Evolutionary conservation across 495 filamentous ascomycete genomes (phyloP).

Genomic region (Clohesyomyces aquaticus): DNA sequence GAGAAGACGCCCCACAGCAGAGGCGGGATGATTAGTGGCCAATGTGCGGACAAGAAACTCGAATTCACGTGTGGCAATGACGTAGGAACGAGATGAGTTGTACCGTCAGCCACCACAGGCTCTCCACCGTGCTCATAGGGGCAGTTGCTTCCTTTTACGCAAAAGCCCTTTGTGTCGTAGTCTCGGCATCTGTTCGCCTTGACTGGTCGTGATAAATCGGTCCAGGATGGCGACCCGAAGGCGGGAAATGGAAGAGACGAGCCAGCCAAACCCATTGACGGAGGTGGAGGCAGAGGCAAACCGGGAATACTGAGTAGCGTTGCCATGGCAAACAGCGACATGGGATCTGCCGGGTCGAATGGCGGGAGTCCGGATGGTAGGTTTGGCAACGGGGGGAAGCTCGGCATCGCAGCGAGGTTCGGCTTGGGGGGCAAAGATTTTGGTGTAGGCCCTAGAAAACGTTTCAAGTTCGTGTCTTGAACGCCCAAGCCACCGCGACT

Average conservation of each 20-base stretch:
- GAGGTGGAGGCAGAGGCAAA: constrained; percentile 51
- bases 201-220: constrained; percentile 45
- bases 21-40: too few relatives aligned
- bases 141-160: constrained; percentile 74
- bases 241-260: constrained; percentile 26
- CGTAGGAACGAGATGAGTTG: too few relatives aligned
- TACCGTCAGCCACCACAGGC: constrained; percentile 47
- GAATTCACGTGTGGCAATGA: too few relatives aligned
- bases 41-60: background rate
- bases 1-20: too few relatives aligned
- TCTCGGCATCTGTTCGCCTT: constrained; percentile 73
- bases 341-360: constrained; percentile 60
- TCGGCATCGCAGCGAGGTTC: constrained; percentile 50
- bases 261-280: too few relatives aligned
- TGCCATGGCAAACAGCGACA: constrained; percentile 71
- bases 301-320: constrained; percentile 59
- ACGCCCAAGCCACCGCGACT: constrained; percentile 11
- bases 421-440: constrained; percentile 25
- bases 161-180: constrained; percentile 88
- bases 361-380: constrained; percentile 55
- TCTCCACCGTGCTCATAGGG: constrained; percentile 79
- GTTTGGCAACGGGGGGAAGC: constrained; percentile 62
- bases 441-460: background rate
- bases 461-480: constrained; percentile 8
- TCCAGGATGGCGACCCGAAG: constrained; percentile 17